These are phyloP conservation scores for Flaveria bidentis DNA, from an alignment of 129 eudicot species.

Conservation along the genomic window DNA sequence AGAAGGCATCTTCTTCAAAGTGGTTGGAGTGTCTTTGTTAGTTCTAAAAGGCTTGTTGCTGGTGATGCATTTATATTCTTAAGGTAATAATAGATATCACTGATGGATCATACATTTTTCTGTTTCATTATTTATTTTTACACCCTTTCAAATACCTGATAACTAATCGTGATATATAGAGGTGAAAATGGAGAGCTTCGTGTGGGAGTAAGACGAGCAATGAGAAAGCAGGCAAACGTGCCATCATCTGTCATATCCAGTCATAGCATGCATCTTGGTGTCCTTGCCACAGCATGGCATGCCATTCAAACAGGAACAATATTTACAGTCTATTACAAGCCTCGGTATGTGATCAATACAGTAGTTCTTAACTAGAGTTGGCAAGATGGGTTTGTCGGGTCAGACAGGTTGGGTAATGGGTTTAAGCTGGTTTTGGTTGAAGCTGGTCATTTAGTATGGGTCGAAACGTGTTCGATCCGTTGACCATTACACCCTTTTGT, in stretches of 20 bases:
- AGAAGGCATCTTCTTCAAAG: slow-evolving; percentile 93
- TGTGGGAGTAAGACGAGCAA: slow-evolving; percentile 85
- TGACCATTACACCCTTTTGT: neutral
- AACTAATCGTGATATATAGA: slow-evolving; percentile 34
- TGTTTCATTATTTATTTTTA: neutral
- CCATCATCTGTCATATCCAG: slow-evolving; percentile 90
- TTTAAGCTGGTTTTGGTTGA: neutral
- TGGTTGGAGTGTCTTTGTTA: slow-evolving; percentile 98
- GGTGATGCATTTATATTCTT: slow-evolving; percentile 94
- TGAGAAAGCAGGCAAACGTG: slow-evolving; percentile 78
- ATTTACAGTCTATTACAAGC: slow-evolving; percentile 80
- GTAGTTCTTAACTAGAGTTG: neutral
- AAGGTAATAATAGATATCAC: slow-evolving; percentile 45
- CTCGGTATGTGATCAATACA: slow-evolving; percentile 46
- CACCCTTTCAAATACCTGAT: slow-evolving; percentile 19
- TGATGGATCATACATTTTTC: neutral
- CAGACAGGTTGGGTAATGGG: neutral
- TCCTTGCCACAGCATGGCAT: slow-evolving; percentile 86
- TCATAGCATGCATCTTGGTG: slow-evolving; percentile 92
- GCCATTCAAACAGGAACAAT: slow-evolving; percentile 66
- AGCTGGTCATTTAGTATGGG: neutral
- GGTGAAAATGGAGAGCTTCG: slow-evolving; percentile 87
- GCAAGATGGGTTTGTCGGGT: slow-evolving; percentile 4
- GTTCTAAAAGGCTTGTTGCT: slow-evolving; percentile 93
- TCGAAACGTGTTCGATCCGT: neutral